Conservation (phyloP, 129 eudicot species). For the Saussurea involucrata region DNA sequence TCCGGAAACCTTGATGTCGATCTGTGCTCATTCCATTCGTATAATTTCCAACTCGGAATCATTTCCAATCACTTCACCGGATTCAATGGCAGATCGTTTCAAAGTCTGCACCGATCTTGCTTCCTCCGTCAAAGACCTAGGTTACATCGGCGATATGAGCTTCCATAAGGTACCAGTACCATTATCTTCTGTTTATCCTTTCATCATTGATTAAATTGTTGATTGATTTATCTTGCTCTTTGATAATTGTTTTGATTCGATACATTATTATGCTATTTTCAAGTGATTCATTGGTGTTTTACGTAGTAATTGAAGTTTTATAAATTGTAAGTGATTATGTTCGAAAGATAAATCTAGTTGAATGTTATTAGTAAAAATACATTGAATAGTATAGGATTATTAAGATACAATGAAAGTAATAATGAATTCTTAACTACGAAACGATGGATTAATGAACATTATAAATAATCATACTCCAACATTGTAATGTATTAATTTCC, state of each 20-base stretch:
- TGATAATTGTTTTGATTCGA: neutral
- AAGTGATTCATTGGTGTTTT: neutral
- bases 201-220: neutral
- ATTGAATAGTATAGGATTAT: neutral
- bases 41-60: conserved; percentile 35
- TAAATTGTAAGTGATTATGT: neutral
- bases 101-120: conserved; percentile 57
- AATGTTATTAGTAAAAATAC: too few species aligned
- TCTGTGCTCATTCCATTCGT: conserved; percentile 47
- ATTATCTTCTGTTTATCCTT: neutral
- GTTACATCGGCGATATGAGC: conserved; percentile 53
- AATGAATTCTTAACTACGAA: too few species aligned
- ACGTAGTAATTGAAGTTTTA: neutral
- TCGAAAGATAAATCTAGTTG: neutral
- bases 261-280: neutral
- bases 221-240: neutral
- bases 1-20: conserved; percentile 41
- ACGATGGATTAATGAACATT: neutral
- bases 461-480: neutral
- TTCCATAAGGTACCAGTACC: conserved; percentile 65
- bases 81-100: conserved; percentile 57
- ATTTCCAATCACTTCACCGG: conserved; percentile 50
- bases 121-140: conserved; percentile 43
- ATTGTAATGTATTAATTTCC: neutral
- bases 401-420: too few species aligned